Base-by-base conservation (phyloP, 805 yeast genomes). In the Saccharomycopsis olivae region DNA sequence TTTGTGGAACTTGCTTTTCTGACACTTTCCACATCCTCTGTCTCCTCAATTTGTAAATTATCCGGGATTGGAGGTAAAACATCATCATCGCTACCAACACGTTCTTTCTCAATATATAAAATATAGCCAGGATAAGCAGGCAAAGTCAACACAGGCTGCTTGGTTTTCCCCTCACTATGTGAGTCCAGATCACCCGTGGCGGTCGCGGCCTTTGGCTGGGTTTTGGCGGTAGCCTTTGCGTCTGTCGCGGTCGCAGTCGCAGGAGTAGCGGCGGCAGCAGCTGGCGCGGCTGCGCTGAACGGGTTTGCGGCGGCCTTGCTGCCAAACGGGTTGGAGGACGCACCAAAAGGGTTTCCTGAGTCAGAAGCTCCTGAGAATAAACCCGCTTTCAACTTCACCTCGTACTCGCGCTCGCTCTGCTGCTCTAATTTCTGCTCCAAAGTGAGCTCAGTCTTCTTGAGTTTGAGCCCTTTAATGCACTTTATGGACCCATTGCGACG, bases 101-200 rank as follows among this genome's bases (percentile, higher is more conserved):
- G 68, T 55, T 88, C 96, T 38, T 68, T 68, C 34, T 84, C 94
- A 3, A 85, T 79, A 53, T 73, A 83, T 3, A 86, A 53, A 49
- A 80, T 71, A 52, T 57, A 76, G 3, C 87, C 88, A 3, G 79
- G 78, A 49, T 72, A 52, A 16, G 81, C 80, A 3, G 66, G 51
- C 14, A 25, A 32, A 11, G 21, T 31, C 8, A 14, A 14, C 3
- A 13, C 25, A 5, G 24, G 20, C n/a, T 10, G 15, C 6, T 43
- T 24, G 19, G 47, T 10, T 34, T 52, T 51, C 23, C 49, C 47
- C 15, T 35, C 36, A 44, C 48, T 46, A 40, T 54, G 56, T 24
- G 49, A 45, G 41, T 46, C 36, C 23, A 49, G 40, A 35, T 56
- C 61, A 31, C 54, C 59, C 38, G 47, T 36, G 35, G 36, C 38